phyloP scores from a whole-genome alignment of 148 eudicot genomes.

The Silene uniflora region DNA sequence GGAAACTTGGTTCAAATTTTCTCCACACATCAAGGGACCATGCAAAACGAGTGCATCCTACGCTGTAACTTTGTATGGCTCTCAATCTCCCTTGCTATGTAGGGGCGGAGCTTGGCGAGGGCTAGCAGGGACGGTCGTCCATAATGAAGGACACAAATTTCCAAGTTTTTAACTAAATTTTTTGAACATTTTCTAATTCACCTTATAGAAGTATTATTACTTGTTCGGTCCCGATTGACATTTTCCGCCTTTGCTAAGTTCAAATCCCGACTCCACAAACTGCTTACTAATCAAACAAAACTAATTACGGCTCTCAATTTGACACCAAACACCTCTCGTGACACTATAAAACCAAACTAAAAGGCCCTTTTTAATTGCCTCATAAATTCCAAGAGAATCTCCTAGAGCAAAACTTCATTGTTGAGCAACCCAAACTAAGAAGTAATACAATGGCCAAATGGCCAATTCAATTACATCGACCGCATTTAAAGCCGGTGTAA shows the following conservation, averaged over 20 bases:
- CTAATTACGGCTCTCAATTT: conserved; percentile 23
- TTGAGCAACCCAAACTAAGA: neutral
- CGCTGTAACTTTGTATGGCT: conserved; percentile 21
- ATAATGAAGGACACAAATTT: too few species aligned
- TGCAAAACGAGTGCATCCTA: too few species aligned
- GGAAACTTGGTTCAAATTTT: conserved; percentile 29
- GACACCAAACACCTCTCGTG: conserved; percentile 21
- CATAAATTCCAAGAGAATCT: neutral
- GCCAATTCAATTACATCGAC: too few species aligned
- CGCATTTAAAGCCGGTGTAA: too few species aligned
- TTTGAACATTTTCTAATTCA: too few species aligned
- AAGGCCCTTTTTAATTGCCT: neutral
- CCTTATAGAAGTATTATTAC: too few species aligned
- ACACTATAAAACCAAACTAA: conserved; percentile 19
- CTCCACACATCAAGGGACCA: conserved; percentile 24
- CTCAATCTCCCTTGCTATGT: conserved; percentile 10
- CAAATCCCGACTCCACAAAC: too few species aligned
- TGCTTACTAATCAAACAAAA: conserved; percentile 2
- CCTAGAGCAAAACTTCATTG: neutral
- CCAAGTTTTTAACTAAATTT: too few species aligned
- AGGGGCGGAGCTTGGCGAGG: too few species aligned
- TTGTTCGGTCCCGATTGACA: too few species aligned
- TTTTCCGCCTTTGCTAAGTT: too few species aligned
- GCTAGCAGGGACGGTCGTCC: too few species aligned
- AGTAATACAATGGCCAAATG: conserved; percentile 22